Evolutionary conservation across 257 asterid species (phyloP).

Genomic region (Gentiana straminea): DNA sequence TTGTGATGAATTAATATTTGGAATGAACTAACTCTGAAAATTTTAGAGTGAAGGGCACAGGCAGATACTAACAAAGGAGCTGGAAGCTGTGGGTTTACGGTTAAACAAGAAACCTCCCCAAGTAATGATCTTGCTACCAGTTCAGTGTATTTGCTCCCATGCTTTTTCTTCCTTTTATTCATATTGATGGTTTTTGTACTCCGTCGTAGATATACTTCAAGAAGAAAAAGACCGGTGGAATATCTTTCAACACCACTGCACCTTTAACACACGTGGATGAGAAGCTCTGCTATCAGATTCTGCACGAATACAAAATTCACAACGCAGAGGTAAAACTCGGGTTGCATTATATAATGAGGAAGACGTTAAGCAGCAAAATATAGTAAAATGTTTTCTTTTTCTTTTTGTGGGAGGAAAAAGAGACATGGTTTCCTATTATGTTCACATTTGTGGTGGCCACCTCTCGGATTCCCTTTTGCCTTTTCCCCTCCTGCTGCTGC

Average conservation of each 20-base stretch:
- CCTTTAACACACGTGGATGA: slow-evolving; percentile 88
- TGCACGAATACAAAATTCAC: slow-evolving; percentile 98
- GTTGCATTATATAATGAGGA: neutral
- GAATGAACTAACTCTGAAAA: slow-evolving; percentile 17
- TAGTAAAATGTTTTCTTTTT: neutral
- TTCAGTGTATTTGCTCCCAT: slow-evolving; percentile 1
- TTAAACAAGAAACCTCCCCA: slow-evolving; percentile 93
- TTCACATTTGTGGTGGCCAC: too few relatives aligned
- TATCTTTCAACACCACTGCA: slow-evolving; percentile 88
- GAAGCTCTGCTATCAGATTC: slow-evolving; percentile 96
- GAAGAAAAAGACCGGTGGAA: slow-evolving; percentile 95
- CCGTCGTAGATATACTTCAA: slow-evolving; percentile 87
- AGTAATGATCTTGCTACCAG: slow-evolving; percentile 24
- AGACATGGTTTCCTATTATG: too few relatives aligned
- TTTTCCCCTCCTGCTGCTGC: too few relatives aligned
- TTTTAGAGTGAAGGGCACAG: slow-evolving; percentile 99
- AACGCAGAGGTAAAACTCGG: slow-evolving; percentile 77
- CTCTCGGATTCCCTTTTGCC: too few relatives aligned
- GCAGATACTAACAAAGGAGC: slow-evolving; percentile 88
- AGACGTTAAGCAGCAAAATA: neutral
- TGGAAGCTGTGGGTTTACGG: slow-evolving; percentile 99
- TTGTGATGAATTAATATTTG: neutral
- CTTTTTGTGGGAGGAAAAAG: neutral
- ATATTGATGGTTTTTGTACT: slow-evolving; percentile 4
- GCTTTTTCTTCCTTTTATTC: neutral